These are phyloP conservation scores for Arxiozyma telluris DNA, from an alignment of 1,139 yeast species.

Conservation along the genomic window DNA sequence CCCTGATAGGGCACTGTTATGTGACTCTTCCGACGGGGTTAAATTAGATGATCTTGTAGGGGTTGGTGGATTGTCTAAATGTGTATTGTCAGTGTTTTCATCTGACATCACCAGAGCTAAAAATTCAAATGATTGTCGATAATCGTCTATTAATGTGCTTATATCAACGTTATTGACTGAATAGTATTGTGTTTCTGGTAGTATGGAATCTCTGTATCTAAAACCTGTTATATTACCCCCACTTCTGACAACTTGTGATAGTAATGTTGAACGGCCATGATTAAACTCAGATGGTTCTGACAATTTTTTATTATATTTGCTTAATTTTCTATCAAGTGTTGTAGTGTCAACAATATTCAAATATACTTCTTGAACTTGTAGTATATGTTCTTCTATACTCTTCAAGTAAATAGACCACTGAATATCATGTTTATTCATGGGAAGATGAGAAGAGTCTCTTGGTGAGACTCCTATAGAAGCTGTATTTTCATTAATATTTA, in stretches of 20 bases:
- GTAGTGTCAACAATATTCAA: conserved; percentile 37
- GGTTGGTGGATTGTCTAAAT: neutral
- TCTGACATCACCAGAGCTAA: conserved; percentile 3
- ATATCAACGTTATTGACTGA: conserved; percentile 10
- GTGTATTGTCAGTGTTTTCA: conserved; percentile 1
- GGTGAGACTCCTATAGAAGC: neutral
- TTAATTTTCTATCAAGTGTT: conserved; percentile 38
- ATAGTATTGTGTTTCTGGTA: conserved; percentile 21
- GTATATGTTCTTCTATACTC: conserved; percentile 60
- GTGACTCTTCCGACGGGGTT: neutral
- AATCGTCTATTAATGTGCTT: conserved; percentile 13
- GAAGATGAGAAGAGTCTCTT: neutral
- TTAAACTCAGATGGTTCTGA: conserved; percentile 49
- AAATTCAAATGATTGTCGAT: conserved; percentile 10
- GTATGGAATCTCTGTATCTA: conserved; percentile 26
- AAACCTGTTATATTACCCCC: conserved; percentile 39
- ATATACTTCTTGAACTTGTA: conserved; percentile 50
- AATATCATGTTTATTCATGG: conserved; percentile 47
- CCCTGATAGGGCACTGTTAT: conserved; percentile 14
- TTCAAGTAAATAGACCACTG: conserved; percentile 56
- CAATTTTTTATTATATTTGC: conserved; percentile 44
- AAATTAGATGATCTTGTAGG: neutral
- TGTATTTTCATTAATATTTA: neutral
- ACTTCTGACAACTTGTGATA: conserved; percentile 50
- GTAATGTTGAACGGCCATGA: conserved; percentile 24